Base-by-base conservation (phyloP, 129 eudicot species). In the Helichrysum umbraculigerum region DNA sequence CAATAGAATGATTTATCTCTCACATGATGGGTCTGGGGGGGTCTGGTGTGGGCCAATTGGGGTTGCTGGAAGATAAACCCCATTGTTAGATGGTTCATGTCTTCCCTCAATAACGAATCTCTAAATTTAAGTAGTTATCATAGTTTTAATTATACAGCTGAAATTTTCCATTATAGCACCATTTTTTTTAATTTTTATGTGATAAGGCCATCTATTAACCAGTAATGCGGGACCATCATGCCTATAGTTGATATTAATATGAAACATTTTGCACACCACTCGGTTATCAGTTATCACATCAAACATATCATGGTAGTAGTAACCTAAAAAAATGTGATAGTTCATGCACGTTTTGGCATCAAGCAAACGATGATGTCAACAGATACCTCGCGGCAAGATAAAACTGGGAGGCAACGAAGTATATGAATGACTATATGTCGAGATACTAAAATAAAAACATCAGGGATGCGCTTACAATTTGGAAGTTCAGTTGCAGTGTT, bases 401-500 rank as follows among this genome's bases (percentile, higher is more conserved):
- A 66, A 32, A 34, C 2, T 16, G 5, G 29, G 47, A 32, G 34
- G 70, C 21, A 65, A 65, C 6, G 21, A 34, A 35, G 32, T 35
- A 35, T 3, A 14, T 47, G n/a, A 47, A 47, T 11, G 54, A 12
- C 17, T 47, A 47, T 47, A 64, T 28, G 32, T 3, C 12, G 11
- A 65, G 20, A 65, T 32, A 64, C 44, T 65, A 29, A 20, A 20
- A 67, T 6, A 25, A n/a, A n/a, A 19, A 37, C 8, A 67, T 67
- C 50, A 67, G 20, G 10, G 34, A 32, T 19, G 56, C 37, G 29
- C 71, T 67, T 67, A 67, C 72, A 67, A 9, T 66, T 34, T 66
- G 52, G 71, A 35, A 29, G 22, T 66, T 37, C 52, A 66, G 71
- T 66, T 66, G 71, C 22, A 30, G 51, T 20, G 9, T 66, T 66